Conservation (phyloP, 2,329 filamentous ascomycete species). For the Neodidymelliopsis sp. region DNA sequence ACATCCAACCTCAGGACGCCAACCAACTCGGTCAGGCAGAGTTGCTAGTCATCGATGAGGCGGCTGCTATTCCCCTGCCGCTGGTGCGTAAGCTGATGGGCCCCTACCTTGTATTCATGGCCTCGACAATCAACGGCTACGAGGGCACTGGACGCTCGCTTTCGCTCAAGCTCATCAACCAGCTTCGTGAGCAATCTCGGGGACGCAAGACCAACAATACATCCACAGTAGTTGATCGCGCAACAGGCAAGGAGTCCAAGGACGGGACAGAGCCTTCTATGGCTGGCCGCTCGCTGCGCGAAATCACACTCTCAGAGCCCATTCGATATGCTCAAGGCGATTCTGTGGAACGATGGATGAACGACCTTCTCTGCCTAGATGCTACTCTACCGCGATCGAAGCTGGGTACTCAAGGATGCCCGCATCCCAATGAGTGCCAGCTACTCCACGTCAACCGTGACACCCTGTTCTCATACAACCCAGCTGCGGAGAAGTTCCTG, state of each 20-base stretch:
- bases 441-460: conserved; percentile 94
- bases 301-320: conserved; percentile 91
- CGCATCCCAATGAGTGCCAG: conserved; percentile 90
- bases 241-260: conserved; percentile 72
- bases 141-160: conserved; percentile 95
- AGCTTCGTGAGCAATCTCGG: conserved; percentile 90
- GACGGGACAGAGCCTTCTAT: conserved; percentile 44
- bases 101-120: conserved; percentile 98
- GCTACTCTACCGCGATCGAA: conserved; percentile 84
- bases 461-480: conserved; percentile 97
- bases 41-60: conserved; percentile 94
- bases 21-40: conserved; percentile 96
- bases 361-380: conserved; percentile 90
- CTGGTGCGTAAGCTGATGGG: conserved; percentile 94
- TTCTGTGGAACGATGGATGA: conserved; percentile 94
- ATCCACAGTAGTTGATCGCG: conserved; percentile 75
- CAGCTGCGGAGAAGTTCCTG: conserved; percentile 94
- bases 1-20: conserved; percentile 95
- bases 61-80: conserved; percentile 92
- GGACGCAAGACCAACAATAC: conserved; percentile 63
- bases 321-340: conserved; percentile 95
- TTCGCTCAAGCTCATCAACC: conserved; percentile 95
- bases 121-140: conserved; percentile 98
- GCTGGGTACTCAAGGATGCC: conserved; percentile 76
- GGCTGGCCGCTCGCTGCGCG: conserved; percentile 79